Percentiles rank a stretch among this genome's conserved stretches.
phyloP scores from a whole-genome alignment of 2,329 filamentous ascomycete genomes.

The Clarireedia paspali region DNA sequence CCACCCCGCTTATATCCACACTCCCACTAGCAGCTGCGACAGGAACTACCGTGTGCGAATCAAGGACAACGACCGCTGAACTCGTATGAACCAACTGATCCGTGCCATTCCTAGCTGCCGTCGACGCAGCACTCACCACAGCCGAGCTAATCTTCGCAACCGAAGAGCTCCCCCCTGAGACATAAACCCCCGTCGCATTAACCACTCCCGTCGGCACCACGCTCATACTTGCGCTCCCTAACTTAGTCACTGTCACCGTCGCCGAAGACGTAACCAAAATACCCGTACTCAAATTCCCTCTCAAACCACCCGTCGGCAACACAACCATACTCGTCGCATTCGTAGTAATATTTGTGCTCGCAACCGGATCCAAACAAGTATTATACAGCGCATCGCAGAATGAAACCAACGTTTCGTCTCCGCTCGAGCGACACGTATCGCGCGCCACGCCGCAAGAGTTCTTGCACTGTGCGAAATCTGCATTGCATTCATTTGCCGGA shows the following conservation, averaged over 20 bases:
- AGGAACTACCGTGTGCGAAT: too few relatives aligned
- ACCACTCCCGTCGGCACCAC: neutral
- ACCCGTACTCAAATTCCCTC: too few relatives aligned
- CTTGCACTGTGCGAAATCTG: neutral
- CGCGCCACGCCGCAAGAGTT: neutral
- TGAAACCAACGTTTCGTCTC: neutral
- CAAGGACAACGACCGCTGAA: neutral
- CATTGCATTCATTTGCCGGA: neutral
- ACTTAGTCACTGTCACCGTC: too few relatives aligned
- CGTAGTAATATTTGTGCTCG: neutral
- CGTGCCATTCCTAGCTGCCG: too few relatives aligned
- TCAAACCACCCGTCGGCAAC: neutral
- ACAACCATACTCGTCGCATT: neutral
- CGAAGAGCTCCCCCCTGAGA: too few relatives aligned
- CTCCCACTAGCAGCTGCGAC: neutral
- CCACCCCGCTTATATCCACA: neutral
- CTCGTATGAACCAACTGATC: neutral
- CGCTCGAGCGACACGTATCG: neutral
- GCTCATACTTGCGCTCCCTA: neutral
- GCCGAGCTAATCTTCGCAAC: neutral
- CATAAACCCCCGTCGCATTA: too few relatives aligned
- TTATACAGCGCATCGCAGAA: constrained; percentile 6
- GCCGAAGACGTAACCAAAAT: neutral
- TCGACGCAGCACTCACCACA: neutral
- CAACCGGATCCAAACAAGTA: neutral